Percentiles rank a stretch among this genome's conserved stretches.
These are phyloP conservation scores for Neotropicomus parvogracilis DNA, from an alignment of 1,284 basidiomycete species.

Conservation along the genomic window DNA sequence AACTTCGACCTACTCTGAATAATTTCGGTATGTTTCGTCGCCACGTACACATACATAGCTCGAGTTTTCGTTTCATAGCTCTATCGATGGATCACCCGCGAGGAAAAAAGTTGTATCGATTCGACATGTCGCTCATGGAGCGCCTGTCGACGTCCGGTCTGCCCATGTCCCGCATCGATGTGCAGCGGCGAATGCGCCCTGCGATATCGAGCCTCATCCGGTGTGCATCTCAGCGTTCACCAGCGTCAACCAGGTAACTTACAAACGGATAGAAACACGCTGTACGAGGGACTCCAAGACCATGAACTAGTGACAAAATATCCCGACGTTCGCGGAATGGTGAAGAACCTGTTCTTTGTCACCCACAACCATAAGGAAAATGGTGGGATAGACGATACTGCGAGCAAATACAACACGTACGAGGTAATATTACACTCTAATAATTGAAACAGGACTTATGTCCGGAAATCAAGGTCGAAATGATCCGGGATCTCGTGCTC, in stretches of 20 bases:
- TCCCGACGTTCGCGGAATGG: constrained; percentile 53
- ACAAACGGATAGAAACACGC: constrained; percentile 41
- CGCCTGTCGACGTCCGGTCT: constrained; percentile 48
- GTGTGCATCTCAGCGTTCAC: constrained; percentile 33
- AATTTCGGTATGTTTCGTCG: constrained; percentile 49
- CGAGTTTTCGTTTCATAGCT: constrained; percentile 31
- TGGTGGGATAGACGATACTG: constrained; percentile 50
- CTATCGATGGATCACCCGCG: constrained; percentile 51
- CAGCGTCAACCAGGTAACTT: not conserved
- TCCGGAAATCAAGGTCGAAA: constrained; percentile 46
- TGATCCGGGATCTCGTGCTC: constrained; percentile 68
- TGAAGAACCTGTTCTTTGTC: constrained; percentile 57
- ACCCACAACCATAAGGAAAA: constrained; percentile 54
- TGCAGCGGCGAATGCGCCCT: constrained; percentile 62
- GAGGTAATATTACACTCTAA: constrained; percentile 49
- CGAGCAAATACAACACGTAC: constrained; percentile 60
- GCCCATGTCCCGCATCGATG: constrained; percentile 55
- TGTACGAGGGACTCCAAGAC: constrained; percentile 59
- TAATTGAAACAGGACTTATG: not conserved
- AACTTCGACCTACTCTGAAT: constrained; percentile 64
- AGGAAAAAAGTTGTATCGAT: constrained; percentile 48
- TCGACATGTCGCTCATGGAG: constrained; percentile 65
- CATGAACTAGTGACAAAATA: constrained; percentile 49
- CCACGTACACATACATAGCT: not conserved
- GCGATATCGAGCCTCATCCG: constrained; percentile 48